phyloP scores from a whole-genome alignment of 2,329 filamentous ascomycete species.

The Penicillium brasilianum region DNA sequence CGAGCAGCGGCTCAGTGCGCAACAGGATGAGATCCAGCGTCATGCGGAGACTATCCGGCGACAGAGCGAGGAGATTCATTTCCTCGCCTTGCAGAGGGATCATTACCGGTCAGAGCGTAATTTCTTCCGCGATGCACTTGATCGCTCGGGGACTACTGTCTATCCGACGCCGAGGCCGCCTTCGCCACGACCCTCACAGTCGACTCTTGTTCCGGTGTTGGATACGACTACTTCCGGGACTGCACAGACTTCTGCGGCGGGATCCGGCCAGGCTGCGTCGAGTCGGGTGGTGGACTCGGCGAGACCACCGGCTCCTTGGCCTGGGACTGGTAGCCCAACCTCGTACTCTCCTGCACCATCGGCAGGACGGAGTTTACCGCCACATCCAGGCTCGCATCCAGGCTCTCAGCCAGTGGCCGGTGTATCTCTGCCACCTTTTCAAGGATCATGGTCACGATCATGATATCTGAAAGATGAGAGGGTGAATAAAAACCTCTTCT shows the following conservation, averaged over 20 bases:
- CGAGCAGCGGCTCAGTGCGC: slow-evolving; percentile 43
- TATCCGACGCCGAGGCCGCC: slow-evolving; percentile 39
- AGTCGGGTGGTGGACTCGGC: slow-evolving; percentile 20
- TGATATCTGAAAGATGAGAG: slow-evolving; percentile 5
- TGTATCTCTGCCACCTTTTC: slow-evolving; percentile 27
- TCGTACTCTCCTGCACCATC: slow-evolving; percentile 22
- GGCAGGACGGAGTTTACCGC: slow-evolving; percentile 12
- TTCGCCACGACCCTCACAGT: slow-evolving; percentile 34
- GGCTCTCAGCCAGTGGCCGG: slow-evolving; percentile 25
- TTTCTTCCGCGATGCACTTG: slow-evolving; percentile 44
- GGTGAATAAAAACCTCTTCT: background rate
- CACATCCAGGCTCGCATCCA: slow-evolving; percentile 6
- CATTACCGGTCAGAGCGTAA: slow-evolving; percentile 48
- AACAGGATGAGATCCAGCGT: slow-evolving; percentile 45
- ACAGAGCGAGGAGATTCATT: slow-evolving; percentile 43
- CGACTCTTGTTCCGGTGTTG: slow-evolving; percentile 3
- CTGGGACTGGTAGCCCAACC: slow-evolving; percentile 23
- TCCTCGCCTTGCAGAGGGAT: slow-evolving; percentile 42
- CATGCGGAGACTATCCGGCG: slow-evolving; percentile 36
- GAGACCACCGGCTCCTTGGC: slow-evolving; percentile 25
- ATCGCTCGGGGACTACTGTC: slow-evolving; percentile 32
- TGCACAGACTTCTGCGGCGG: background rate
- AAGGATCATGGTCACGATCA: slow-evolving; percentile 29
- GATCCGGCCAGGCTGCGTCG: background rate
- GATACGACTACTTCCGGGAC: slow-evolving; percentile 18